Evolutionary conservation across 306 rosid genomes (phyloP), one percentile per base, ranked within the genome.

Genomic region (Hippophae tibetana): DNA sequence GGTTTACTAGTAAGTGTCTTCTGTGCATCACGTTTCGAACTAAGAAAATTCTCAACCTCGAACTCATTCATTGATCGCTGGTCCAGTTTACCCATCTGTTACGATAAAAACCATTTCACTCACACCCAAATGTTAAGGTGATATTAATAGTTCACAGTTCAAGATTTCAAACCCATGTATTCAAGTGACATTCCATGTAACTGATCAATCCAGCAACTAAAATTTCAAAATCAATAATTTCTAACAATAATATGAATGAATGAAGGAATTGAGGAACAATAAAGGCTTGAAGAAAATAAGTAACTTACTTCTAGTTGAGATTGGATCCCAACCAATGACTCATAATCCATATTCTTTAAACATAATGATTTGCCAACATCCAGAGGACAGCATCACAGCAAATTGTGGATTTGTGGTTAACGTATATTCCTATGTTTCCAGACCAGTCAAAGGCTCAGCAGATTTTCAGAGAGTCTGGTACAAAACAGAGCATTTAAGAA

Each of bases 21-120:
- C n/a, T 61, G 64, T 52, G 71, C 57, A 43, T 53, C 66, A 55
- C 56, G 47, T 58, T 66, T 76, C 0, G 66, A 68, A 67, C 68
- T 59, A 64, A 53, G 53, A 50, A 52, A 78, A 78, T 58, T 68
- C 70, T 82, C 82, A 11, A 74, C 76, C 45, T 74, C 78, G 2
- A 64, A 71, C 61, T 80, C 85, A 10, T 57, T 62, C 11, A 46
- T 26, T 18, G 72, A 55, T 65, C 72, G 72, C 46, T 73, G 82
- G 25, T 76, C 74, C 52, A 69, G 42, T 42, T 79, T 60, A 27
- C 72, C 77, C 90, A 89, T 79, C 90, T 79, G 59, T 59, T 8
- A 71, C 53, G 74, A 47, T 42, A 45, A 23, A 60, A 52, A 68
- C 42, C 57, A 54, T 56, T 54, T 45, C 57, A 60, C 62, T 65